Conservation (phyloP, 2,329 filamentous ascomycete species). For the Xylaria sp. region DNA sequence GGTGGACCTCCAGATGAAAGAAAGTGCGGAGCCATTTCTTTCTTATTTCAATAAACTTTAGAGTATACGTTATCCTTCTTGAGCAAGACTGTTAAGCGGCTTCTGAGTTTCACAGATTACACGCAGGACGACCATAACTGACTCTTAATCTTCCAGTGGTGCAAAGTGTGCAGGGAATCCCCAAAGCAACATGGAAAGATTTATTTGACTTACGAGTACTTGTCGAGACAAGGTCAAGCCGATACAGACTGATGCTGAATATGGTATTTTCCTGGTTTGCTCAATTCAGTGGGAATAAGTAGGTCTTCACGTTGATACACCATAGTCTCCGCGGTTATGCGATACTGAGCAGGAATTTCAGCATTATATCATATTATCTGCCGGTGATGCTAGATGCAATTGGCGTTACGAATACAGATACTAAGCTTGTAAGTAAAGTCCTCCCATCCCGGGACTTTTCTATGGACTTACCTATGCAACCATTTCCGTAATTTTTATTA, state of each 20-base stretch:
- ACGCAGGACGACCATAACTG: background rate
- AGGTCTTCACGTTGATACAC: conserved; percentile 13
- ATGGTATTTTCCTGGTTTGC: conserved; percentile 55
- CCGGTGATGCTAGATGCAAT: conserved; percentile 54
- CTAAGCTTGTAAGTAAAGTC: conserved; percentile 49
- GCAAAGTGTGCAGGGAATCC: conserved; percentile 48
- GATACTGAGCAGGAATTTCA: conserved; percentile 32
- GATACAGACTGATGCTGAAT: conserved; percentile 53
- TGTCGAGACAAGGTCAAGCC: conserved; percentile 50
- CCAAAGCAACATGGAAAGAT: conserved; percentile 52
- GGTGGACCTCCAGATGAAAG: conserved; percentile 54
- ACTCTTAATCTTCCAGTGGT: conserved; percentile 40
- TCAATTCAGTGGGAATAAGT: conserved; percentile 55
- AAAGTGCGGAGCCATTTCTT: conserved; percentile 43
- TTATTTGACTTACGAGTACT: conserved; percentile 52
- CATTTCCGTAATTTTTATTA: background rate
- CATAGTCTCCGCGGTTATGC: background rate
- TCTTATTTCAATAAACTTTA: background rate
- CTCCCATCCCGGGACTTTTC: background rate
- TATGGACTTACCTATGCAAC: background rate
- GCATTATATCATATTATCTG: conserved; percentile 53
- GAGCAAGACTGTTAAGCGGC: background rate
- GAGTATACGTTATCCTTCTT: background rate
- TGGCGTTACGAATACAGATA: conserved; percentile 53
- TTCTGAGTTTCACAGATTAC: background rate